Percentiles rank a stretch among this genome's conserved stretches.
phyloP scores from a whole-genome alignment of 371 early-diverging fungal species.

The Lichtheimia ramosa region DNA sequence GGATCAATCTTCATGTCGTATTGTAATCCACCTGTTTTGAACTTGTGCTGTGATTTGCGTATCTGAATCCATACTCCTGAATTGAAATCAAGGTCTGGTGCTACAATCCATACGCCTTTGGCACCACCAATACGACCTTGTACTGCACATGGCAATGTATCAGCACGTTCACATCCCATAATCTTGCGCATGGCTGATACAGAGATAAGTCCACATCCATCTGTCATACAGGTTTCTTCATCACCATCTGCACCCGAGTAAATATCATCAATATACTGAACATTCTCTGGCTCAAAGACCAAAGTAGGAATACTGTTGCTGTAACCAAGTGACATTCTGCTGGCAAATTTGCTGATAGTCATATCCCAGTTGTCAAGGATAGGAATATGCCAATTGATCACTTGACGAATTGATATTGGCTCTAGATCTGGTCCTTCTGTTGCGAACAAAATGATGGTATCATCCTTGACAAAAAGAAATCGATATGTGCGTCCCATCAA shows the following conservation, averaged over 20 bases:
- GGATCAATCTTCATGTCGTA: slow-evolving; percentile 28
- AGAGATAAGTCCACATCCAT: slow-evolving; percentile 54
- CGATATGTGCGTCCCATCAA: slow-evolving; percentile 36
- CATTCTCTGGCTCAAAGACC: slow-evolving; percentile 31
- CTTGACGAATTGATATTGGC: slow-evolving; percentile 28
- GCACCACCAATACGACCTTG: slow-evolving; percentile 56
- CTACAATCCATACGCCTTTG: slow-evolving; percentile 49
- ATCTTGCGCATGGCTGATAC: slow-evolving; percentile 44
- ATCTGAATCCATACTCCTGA: slow-evolving; percentile 39
- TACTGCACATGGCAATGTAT: slow-evolving; percentile 44
- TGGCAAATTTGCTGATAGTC: slow-evolving; percentile 43
- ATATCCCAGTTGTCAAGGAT: slow-evolving; percentile 39
- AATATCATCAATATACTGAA: slow-evolving; percentile 34
- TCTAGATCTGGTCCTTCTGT: slow-evolving; percentile 38
- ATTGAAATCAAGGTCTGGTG: slow-evolving; percentile 31
- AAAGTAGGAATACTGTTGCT: slow-evolving; percentile 46
- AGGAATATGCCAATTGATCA: slow-evolving; percentile 51
- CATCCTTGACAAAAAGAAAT: slow-evolving; percentile 44
- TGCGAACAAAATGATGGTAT: slow-evolving; percentile 33
- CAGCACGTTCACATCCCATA: slow-evolving; percentile 31
- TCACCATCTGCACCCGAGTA: slow-evolving; percentile 13
- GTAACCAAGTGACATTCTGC: slow-evolving; percentile 47
- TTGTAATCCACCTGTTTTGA: slow-evolving; percentile 34
- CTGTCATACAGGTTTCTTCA: slow-evolving; percentile 44
- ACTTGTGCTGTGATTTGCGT: slow-evolving; percentile 44